Base-by-base conservation (phyloP, 345 rosid species). In the Camelina neglecta region DNA sequence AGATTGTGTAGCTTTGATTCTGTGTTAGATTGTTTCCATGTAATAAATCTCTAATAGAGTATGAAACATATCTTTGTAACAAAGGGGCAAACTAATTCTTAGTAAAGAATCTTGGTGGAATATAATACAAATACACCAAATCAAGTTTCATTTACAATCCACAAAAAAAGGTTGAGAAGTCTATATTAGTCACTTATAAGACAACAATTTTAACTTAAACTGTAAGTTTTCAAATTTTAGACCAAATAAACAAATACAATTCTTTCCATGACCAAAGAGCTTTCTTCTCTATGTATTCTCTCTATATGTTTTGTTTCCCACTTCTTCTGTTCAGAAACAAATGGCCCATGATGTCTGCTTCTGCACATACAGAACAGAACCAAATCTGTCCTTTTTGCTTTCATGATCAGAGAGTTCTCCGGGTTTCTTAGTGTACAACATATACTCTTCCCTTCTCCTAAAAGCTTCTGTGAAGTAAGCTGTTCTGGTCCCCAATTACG, bases 71-170 rank as follows among this genome's bases (percentile, higher is more conserved):
- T 10, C 39, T n/a, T 29, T 64, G 11, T 31, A 31, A 26, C 18
- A 16, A 65, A 45, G 41, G 26, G 10, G 42, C 23, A 31, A 39
- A 21, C 66, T 2, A 60, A 35, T 62, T 23, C 57, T 29, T 48
- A 20, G 61, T 60, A 33, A 50, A 67, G 29, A 68, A 69, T 53
- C 31, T 29, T 75, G 56, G 24, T 44, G 58, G 58, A 8, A 36
- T 71, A 55, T 71, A 48, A 70, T 64, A 77, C 47, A 71, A 71
- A 36, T 71, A 71, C 56, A 71, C 64, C 29, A 36, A 47, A 56
- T 38, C 23, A 64, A 48, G 61, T 77, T 71, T 65, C 76, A 77
- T 65, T 71, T 77, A 71, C 81, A 65, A 65, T 50, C 61, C 61
- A 58, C 54, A 26, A 26, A 57, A 61, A 38, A 26, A 10, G 49